Percentiles rank a stretch among this genome's conserved stretches.
Conservation (phyloP, 1,139 yeast genomes). For the Candida freyschussii region DNA sequence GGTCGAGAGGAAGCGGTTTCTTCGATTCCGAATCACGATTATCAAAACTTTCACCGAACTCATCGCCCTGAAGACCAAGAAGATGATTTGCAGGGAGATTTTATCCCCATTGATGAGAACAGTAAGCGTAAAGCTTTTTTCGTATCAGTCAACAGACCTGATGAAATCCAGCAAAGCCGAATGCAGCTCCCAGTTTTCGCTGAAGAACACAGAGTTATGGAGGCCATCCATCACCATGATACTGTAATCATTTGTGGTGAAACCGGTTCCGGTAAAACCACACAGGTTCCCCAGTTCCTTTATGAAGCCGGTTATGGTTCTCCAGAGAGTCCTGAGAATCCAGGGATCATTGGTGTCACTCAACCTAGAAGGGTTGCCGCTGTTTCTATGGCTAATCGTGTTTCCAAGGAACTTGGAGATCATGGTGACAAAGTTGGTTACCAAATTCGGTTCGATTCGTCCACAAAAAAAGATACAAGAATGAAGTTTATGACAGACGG, state of each 20-base stretch:
- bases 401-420: conserved; percentile 75
- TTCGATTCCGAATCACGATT: conserved; percentile 46
- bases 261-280: conserved; percentile 81
- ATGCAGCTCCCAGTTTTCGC: conserved; percentile 79
- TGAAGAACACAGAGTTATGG: conserved; percentile 94
- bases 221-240: conserved; percentile 89
- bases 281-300: conserved; percentile 73
- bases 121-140: conserved; percentile 60
- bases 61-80: conserved; percentile 60
- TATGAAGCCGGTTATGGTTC: conserved; percentile 87
- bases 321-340: conserved; percentile 51
- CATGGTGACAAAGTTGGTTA: conserved; percentile 77
- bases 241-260: conserved; percentile 91
- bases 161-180: conserved; percentile 61
- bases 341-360: conserved; percentile 94
- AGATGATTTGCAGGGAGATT: conserved; percentile 56
- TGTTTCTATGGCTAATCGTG: conserved; percentile 94
- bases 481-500: conserved; percentile 99
- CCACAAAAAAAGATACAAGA: conserved; percentile 64
- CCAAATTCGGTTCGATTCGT: conserved; percentile 87
- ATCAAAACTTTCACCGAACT: conserved; percentile 44
- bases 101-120: conserved; percentile 49
- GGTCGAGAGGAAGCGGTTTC: conserved; percentile 46
- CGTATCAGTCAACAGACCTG: conserved; percentile 62
- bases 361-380: conserved; percentile 99